A percentile compares a stretch with the other conserved stretches of the same genome.
Conservation (phyloP, 2,329 filamentous ascomycete genomes). For the Colletotrichum tanaceti region DNA sequence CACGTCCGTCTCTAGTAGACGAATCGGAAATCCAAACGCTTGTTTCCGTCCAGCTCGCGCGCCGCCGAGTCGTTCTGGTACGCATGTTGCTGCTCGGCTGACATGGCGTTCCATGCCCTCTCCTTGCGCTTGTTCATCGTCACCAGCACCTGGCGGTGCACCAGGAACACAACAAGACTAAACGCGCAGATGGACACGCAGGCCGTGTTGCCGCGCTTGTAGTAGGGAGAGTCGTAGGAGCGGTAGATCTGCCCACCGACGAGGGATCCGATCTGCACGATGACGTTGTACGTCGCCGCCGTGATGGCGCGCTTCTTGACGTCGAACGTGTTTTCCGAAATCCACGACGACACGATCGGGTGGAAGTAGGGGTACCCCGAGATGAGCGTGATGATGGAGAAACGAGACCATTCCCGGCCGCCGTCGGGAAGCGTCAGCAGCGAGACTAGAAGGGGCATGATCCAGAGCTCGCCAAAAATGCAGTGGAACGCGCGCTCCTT, state of each 20-base stretch:
- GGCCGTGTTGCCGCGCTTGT: conserved; percentile 68
- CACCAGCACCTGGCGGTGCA: conserved; percentile 57
- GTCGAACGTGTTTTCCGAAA: conserved; percentile 61
- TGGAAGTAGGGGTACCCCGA: conserved; percentile 70
- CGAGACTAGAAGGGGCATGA: conserved; percentile 64
- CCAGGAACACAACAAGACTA: conserved; percentile 61
- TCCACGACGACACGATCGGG: conserved; percentile 64
- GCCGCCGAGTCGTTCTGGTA: conserved; percentile 54
- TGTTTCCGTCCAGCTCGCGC: conserved; percentile 59
- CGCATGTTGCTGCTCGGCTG: conserved; percentile 52
- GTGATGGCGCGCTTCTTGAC: conserved; percentile 62
- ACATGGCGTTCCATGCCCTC: conserved; percentile 53
- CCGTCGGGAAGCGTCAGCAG: conserved; percentile 55
- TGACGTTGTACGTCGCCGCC: conserved; percentile 64
- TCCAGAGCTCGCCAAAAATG: conserved; percentile 63
- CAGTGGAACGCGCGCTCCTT: conserved; percentile 62
- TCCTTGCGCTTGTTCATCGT: conserved; percentile 53
- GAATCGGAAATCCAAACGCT: conserved; percentile 48
- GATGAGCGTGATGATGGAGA: conserved; percentile 62
- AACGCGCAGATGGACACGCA: conserved; percentile 64
- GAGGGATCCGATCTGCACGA: conserved; percentile 57
- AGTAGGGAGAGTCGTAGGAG: conserved; percentile 64
- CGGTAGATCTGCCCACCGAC: conserved; percentile 62
- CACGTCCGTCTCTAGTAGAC: conserved; percentile 14
- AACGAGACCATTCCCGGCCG: conserved; percentile 64